Evolutionary conservation across 108 stramenopile species (phyloP), one percentile per base, ranked within the genome.

Genomic region (Nitzschia sp.): DNA sequence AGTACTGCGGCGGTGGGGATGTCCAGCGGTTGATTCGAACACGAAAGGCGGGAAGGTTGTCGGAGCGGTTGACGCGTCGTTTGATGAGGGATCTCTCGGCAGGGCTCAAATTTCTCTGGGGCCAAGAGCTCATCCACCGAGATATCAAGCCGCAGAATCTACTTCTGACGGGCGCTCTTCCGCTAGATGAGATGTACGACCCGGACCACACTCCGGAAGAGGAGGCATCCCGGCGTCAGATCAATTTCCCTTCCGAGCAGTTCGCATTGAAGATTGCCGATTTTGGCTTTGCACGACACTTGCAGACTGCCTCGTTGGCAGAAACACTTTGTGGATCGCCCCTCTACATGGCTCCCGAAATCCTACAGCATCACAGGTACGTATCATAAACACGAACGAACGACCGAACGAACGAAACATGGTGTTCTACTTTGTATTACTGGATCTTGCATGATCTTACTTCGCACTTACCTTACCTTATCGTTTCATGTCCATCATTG

Each of bases 91-190:
- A 99, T 72, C 83, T 99, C 68, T 58, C 94, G 2, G 70, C 88
- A 0, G 98, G 98, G 17, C 73, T 99, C 41, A 63, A 79, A 45
- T 98, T 96, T 63, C 76, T 99, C 38, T 93, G 92, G 88, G 80
- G 79, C 8, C 80, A 91, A 50, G 80, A 88, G 53, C 68, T 96
- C 38, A 91, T 96, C 47, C 98, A 99, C 68, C 63, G 98, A 2
- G 98, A 99, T 72, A 92, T 98, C 64, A 98, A 98, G 72, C 97
- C 98, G 48, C 96, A 97, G 69, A 98, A 98, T 71, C 74, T 98
- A 30, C 76, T 98, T 30, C 79, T 98, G 73, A 92, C 96, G 16
- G 90, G 92, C 22, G 65, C 76, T 0, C 59, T 94, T 36, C 92
- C 92, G 5, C 26, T 79, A 38, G 88, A 87, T 59, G 82, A 85